Conservation (phyloP, 257 asterid genomes). For the Prunella vulgaris region DNA sequence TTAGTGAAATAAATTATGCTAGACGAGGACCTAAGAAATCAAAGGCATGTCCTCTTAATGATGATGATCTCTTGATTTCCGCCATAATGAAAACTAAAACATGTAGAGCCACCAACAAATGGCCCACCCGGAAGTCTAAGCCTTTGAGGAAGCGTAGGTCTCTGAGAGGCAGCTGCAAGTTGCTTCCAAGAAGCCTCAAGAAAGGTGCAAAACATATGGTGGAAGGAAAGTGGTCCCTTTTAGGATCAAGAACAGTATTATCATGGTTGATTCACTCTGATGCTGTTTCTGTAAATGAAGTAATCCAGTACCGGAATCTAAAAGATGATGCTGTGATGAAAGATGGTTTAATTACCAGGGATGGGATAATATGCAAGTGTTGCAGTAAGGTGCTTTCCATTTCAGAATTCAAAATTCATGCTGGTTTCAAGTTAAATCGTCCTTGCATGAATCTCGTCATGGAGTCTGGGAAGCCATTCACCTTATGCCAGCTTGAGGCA, state of each 20-base stretch:
- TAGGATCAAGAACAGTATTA: slow-evolving; percentile 67
- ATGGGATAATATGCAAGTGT: slow-evolving; percentile 82
- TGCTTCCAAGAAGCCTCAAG: slow-evolving; percentile 65
- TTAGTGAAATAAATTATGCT: slow-evolving; percentile 22
- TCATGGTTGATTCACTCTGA: slow-evolving; percentile 88
- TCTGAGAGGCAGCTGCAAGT: slow-evolving; percentile 78
- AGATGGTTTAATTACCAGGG: slow-evolving; percentile 70
- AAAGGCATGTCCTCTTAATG: slow-evolving; percentile 45
- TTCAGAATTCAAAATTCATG: slow-evolving; percentile 70
- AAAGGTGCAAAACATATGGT: slow-evolving; percentile 58
- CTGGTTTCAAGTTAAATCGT: slow-evolving; percentile 50
- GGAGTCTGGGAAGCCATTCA: slow-evolving; percentile 81
- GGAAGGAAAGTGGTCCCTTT: slow-evolving; percentile 73
- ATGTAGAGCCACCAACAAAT: slow-evolving; percentile 39
- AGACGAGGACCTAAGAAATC: slow-evolving; percentile 41
- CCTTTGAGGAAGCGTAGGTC: slow-evolving; percentile 55
- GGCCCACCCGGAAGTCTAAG: slow-evolving; percentile 47
- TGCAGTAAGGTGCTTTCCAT: slow-evolving; percentile 59
- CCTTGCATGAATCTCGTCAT: slow-evolving; percentile 73
- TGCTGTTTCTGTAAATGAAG: slow-evolving; percentile 59
- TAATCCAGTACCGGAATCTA: slow-evolving; percentile 64
- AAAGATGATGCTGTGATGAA: slow-evolving; percentile 59
- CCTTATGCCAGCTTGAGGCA: slow-evolving; percentile 91
- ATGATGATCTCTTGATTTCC: slow-evolving; percentile 77
- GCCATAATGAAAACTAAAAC: slow-evolving; percentile 59